These are phyloP conservation scores for Yarrowia keelungensis DNA, from an alignment of 805 yeast species.

Conservation along the genomic window DNA sequence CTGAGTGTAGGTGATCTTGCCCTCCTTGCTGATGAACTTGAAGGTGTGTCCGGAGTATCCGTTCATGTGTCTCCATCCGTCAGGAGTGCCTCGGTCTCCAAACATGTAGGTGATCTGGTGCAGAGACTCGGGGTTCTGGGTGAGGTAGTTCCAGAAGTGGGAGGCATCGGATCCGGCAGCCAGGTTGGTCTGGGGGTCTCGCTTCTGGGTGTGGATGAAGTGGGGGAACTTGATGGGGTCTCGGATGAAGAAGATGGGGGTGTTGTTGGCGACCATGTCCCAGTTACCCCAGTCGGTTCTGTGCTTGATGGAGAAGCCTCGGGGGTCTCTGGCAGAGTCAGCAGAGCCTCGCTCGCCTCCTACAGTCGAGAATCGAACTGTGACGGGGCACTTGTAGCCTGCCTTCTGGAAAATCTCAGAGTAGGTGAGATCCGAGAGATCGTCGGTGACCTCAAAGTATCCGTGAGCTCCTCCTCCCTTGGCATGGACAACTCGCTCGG, in stretches of 20 bases:
- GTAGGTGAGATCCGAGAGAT: conserved; percentile 72
- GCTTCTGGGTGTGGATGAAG: conserved; percentile 87
- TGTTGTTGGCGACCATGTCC: conserved; percentile 86
- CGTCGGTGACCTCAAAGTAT: conserved; percentile 84
- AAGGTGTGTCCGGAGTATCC: conserved; percentile 87
- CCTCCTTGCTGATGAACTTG: conserved; percentile 71
- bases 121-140: conserved; percentile 72
- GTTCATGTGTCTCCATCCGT: conserved; percentile 75
- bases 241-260: conserved; percentile 84
- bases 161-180: conserved; percentile 63
- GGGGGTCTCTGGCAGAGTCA: conserved; percentile 85
- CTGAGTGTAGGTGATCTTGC: conserved; percentile 80
- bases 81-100: conserved; percentile 84
- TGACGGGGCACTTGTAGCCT: conserved; percentile 73
- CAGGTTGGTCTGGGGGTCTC: conserved; percentile 79
- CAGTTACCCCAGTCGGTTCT: conserved; percentile 85
- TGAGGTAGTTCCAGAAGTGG: conserved; percentile 85
- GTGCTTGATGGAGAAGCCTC: conserved; percentile 82
- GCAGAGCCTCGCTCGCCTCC: conserved; percentile 87
- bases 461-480: conserved; percentile 94
- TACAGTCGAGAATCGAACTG: conserved; percentile 83
- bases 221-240: conserved; percentile 88
- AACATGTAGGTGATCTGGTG: conserved; percentile 78
- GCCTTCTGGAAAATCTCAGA: conserved; percentile 70
- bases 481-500: conserved; percentile 93